Percentiles rank a stretch among this genome's conserved stretches.
Evolutionary conservation across 164 flowering plant species (phyloP).

Genomic region (Macadamia tetraphylla): DNA sequence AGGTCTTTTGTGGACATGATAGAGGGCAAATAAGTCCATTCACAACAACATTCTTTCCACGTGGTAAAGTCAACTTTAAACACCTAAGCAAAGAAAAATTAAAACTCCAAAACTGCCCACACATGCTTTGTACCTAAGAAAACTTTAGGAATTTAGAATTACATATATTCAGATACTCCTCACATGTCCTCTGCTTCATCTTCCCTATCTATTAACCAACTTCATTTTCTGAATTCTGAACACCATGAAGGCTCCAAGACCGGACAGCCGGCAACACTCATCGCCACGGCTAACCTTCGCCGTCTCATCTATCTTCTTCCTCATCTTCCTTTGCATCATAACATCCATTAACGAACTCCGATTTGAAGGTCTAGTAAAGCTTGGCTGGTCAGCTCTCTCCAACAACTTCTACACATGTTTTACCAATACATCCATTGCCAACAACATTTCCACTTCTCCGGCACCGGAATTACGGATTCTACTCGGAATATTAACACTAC

Average conservation of each 20-base stretch:
- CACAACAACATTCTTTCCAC: constrained; percentile 2
- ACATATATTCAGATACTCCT: background rate
- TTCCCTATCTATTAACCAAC: background rate
- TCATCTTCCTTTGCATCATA: constrained; percentile 55
- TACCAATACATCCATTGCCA: background rate
- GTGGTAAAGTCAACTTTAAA: constrained; percentile 4
- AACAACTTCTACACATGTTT: background rate
- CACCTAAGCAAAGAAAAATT: background rate
- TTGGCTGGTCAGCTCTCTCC: constrained; percentile 38
- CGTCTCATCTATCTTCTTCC: constrained; percentile 36
- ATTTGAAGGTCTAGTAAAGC: constrained; percentile 33
- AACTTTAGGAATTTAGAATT: background rate
- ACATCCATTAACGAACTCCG: constrained; percentile 68
- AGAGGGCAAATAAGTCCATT: background rate
- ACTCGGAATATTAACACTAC: constrained; percentile 65
- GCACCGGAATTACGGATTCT: constrained; percentile 44
- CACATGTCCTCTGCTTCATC: background rate
- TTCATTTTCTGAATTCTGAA: background rate
- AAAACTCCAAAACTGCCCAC: constrained; percentile 5
- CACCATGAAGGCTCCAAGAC: background rate
- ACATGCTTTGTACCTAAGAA: constrained; percentile 9
- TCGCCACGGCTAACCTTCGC: constrained; percentile 23
- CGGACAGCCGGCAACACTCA: background rate
- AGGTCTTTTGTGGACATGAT: too few species aligned
- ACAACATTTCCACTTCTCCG: constrained; percentile 4